Conservation (phyloP, 257 asterid species). For the Vinca minor region DNA sequence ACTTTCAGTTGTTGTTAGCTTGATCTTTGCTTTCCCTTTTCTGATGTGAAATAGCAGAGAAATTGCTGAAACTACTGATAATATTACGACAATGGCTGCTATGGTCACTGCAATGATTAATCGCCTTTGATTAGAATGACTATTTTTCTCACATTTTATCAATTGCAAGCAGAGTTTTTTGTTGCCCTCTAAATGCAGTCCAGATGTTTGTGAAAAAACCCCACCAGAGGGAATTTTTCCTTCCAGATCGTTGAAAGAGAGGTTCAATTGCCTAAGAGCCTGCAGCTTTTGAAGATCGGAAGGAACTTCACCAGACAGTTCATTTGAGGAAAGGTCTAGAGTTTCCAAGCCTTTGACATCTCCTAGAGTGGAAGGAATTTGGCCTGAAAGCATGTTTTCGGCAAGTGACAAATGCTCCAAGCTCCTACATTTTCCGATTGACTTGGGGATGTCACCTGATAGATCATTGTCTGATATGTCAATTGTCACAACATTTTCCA, state of each 20-base stretch:
- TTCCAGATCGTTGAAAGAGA: constrained; percentile 43
- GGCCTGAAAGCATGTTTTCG: constrained; percentile 35
- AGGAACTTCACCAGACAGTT: constrained; percentile 28
- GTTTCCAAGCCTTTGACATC: constrained; percentile 36
- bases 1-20: constrained; percentile 11
- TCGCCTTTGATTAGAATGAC: constrained; percentile 4
- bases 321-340: constrained; percentile 51
- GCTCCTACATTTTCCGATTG: constrained; percentile 39
- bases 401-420: constrained; percentile 34
- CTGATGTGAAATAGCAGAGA: constrained; percentile 22
- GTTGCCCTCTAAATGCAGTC: constrained; percentile 40
- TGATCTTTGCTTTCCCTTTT: constrained; percentile 12
- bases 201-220: constrained; percentile 31
- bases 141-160: constrained; percentile 14
- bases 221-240: constrained; percentile 43
- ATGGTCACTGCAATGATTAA: background rate
- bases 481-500: constrained; percentile 29
- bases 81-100: background rate
- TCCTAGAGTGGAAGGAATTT: constrained; percentile 37
- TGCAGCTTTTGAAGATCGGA: constrained; percentile 22
- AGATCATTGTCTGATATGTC: constrained; percentile 36
- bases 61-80: constrained; percentile 13
- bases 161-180: constrained; percentile 25
- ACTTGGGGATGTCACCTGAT: constrained; percentile 33
- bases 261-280: constrained; percentile 35